These are phyloP conservation scores for Pythium monospermum DNA, from an alignment of 352 stramenopile genomes.

Conservation along the genomic window DNA sequence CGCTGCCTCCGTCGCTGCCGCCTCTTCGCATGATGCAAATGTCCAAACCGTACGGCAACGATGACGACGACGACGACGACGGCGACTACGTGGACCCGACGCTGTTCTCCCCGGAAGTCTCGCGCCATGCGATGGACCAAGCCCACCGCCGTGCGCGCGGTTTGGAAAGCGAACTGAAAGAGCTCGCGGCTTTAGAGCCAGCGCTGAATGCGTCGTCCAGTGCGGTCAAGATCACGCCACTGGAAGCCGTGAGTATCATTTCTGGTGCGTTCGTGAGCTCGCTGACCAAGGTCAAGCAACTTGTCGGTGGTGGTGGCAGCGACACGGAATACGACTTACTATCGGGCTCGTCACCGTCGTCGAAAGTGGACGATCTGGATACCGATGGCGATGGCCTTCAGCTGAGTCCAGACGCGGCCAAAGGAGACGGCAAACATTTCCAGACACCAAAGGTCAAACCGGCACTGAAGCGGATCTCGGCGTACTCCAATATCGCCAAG, in stretches of 20 bases:
- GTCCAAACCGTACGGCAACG: slow-evolving; percentile 11
- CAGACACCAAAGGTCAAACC: slow-evolving; percentile 39
- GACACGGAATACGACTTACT: slow-evolving; percentile 76
- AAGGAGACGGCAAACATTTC: slow-evolving; percentile 60
- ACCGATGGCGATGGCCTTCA: slow-evolving; percentile 80
- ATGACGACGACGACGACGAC: slow-evolving; percentile 35
- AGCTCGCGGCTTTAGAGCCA: slow-evolving; percentile 53
- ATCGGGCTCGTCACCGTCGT: slow-evolving; percentile 37
- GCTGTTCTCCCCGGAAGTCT: slow-evolving; percentile 80
- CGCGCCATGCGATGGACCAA: slow-evolving; percentile 77
- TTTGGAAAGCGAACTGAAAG: slow-evolving; percentile 70
- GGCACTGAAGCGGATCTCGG: slow-evolving; percentile 75
- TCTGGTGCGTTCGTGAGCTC: slow-evolving; percentile 55
- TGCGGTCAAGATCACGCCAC: slow-evolving; percentile 41
- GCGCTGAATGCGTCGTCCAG: slow-evolving; percentile 5
- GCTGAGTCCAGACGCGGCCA: slow-evolving; percentile 61
- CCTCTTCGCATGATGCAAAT: slow-evolving; percentile 37
- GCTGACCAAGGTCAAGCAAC: slow-evolving; percentile 48
- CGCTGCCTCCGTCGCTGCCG: slow-evolving; percentile 30
- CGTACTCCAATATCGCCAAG: slow-evolving; percentile 50
- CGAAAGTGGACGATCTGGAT: slow-evolving; percentile 68
- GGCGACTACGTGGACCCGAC: slow-evolving; percentile 73
- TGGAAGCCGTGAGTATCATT: slow-evolving; percentile 63
- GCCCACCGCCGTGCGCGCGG: slow-evolving; percentile 68
- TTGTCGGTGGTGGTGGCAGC: slow-evolving; percentile 41